Conservation (phyloP, 257 asterid species). For the Cinchona pubescens region DNA sequence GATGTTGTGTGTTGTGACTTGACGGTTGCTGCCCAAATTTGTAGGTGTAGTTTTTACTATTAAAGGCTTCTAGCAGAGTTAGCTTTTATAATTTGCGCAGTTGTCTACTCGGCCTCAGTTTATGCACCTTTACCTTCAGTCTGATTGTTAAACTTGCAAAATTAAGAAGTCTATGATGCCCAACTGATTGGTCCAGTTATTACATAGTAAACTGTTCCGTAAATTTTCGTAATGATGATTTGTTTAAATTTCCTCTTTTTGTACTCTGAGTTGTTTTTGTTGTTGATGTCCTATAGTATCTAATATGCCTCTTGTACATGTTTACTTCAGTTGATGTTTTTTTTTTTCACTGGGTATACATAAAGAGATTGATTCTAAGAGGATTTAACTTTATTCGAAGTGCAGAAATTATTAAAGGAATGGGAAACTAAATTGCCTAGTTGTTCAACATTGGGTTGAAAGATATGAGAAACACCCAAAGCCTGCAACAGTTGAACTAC, state of each 20-base stretch:
- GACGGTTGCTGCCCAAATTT: not conserved
- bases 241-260: conserved; percentile 8
- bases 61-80: not conserved
- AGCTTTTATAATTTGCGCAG: not conserved
- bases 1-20: not conserved
- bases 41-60: not conserved
- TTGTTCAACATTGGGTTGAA: conserved; percentile 86
- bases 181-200: not conserved
- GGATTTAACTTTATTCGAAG: conserved; percentile 15
- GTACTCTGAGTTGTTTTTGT: conserved; percentile 7
- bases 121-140: not conserved
- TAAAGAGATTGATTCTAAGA: conserved; percentile 9
- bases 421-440: conserved; percentile 69
- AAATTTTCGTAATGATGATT: not conserved
- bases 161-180: not conserved
- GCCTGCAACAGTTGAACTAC: conserved; percentile 68
- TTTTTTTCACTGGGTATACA: conserved; percentile 4
- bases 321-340: not conserved
- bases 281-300: not conserved
- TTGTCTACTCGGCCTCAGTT: not conserved
- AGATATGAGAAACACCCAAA: conserved; percentile 67
- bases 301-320: not conserved
- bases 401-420: conserved; percentile 74
- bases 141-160: not conserved
- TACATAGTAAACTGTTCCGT: not conserved